These are phyloP conservation scores for Myxozyma mucilagina DNA, from an alignment of 805 yeast species.

Conservation along the genomic window DNA sequence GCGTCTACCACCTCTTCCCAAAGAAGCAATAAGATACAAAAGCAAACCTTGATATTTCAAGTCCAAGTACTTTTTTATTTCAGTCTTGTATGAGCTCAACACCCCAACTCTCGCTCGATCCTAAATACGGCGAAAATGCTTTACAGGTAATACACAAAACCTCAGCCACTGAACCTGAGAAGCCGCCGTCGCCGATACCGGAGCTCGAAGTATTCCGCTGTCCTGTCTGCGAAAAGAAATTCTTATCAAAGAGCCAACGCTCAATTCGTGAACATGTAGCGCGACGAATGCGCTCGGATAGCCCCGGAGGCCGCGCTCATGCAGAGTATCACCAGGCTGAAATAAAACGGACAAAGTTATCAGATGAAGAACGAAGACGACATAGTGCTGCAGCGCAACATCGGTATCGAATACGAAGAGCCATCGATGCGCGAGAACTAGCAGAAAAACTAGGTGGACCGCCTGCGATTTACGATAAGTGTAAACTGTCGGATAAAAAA, in stretches of 20 bases:
- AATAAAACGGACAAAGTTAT: conserved; percentile 14
- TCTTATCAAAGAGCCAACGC: conserved; percentile 18
- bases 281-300: conserved; percentile 20
- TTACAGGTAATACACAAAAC: neutral
- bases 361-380: conserved; percentile 19
- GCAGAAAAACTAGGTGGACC: conserved; percentile 21
- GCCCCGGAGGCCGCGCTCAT: conserved; percentile 18
- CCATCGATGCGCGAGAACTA: conserved; percentile 17
- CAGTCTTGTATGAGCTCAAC: neutral
- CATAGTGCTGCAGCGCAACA: conserved; percentile 24
- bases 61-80: neutral
- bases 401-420: conserved; percentile 18
- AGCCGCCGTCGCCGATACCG: neutral
- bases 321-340: conserved; percentile 14
- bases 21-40: no score
- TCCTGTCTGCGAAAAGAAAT: conserved; percentile 26
- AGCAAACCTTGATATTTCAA: no score
- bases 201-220: conserved; percentile 20
- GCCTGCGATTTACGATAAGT: conserved; percentile 19
- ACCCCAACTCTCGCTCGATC: neutral
- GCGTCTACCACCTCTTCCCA: no score
- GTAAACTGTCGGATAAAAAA: conserved; percentile 21
- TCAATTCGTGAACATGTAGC: conserved; percentile 25
- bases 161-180: neutral
- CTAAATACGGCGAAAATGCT: neutral